Evolutionary conservation across 352 stramenopile species (phyloP).

Genomic region (Pythium folliculosum): DNA sequence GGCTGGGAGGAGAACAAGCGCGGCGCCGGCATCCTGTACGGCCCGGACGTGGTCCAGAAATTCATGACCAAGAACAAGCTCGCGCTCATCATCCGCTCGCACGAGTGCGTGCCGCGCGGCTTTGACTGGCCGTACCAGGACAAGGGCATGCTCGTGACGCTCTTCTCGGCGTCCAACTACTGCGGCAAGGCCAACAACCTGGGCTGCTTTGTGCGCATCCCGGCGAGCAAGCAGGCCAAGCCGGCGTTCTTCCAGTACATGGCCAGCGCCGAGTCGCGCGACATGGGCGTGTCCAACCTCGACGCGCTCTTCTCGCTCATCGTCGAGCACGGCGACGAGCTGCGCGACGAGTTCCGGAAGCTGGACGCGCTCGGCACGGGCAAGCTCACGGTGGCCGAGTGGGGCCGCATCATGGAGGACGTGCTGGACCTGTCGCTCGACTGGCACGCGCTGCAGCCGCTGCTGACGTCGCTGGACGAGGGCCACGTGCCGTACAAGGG

Average conservation of each 20-base stretch:
- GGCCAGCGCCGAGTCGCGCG: conserved; percentile 74
- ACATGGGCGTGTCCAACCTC: conserved; percentile 81
- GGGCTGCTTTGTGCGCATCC: conserved; percentile 85
- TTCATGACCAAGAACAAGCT: conserved; percentile 88
- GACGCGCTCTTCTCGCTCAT: conserved; percentile 88
- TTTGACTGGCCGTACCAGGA: conserved; percentile 82
- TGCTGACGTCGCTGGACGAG: conserved; percentile 76
- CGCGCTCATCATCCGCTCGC: conserved; percentile 77
- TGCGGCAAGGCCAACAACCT: conserved; percentile 85
- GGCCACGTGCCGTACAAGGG: conserved; percentile 68
- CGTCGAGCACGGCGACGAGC: conserved; percentile 64
- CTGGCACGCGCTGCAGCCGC: conserved; percentile 72
- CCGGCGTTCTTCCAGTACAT: conserved; percentile 89
- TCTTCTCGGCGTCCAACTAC: conserved; percentile 89
- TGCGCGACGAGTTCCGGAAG: conserved; percentile 65
- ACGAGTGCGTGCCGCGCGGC: conserved; percentile 81
- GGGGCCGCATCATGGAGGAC: conserved; percentile 77
- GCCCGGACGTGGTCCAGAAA: conserved; percentile 77
- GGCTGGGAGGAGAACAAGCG: conserved; percentile 84
- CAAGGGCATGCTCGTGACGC: conserved; percentile 84
- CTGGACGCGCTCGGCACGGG: conserved; percentile 42
- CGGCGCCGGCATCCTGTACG: conserved; percentile 76
- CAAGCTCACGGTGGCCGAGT: conserved; percentile 50
- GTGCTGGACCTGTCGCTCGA: conserved; percentile 78
- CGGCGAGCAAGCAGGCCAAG: conserved; percentile 61